Base-by-base conservation (phyloP, 2,329 filamentous ascomycete species). In the Fonsecaea multimorphosa region DNA sequence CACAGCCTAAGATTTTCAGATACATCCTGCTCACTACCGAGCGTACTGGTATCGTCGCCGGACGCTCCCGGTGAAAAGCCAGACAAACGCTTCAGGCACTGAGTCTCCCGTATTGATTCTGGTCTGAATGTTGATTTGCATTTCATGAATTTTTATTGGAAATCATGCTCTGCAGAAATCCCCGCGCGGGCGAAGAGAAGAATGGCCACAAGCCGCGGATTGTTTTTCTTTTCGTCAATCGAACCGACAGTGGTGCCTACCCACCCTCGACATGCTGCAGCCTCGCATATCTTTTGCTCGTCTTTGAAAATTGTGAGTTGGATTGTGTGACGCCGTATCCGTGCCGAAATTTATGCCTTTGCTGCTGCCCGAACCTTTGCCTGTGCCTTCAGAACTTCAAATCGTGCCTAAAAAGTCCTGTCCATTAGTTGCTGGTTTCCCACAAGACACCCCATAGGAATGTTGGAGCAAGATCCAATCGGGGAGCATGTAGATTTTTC, bases 311-410 rank as follows among this genome's bases (percentile, higher is more conserved):
- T 40, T 38, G 51, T 64, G 60, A 57, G 61, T 57, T 52, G 53
- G 52, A 53, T 38, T 64, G 61, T 64, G 61, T 66, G 63, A 67
- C 65, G 65, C 67, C 65, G 61, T 58, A 65, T 63, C 64, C 65
- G 60, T 67, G 62, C 60, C 60, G 63, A 46, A 34, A 65, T 67
- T 63, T 65, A 69, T 65, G 67, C 67, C 79, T 91, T 92, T 81
- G 91, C 89, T 76, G 89, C 84, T 77, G 91, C 89, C 86, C 91
- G 91, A 84, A 96, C 85, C 89, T 97, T 96, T 80, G 93, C 92
- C 80, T 96, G 87, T 78, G 92, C 90, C 91, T 97, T 98, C 85
- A 91, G 91, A 84, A 97, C 90, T 87, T 97, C 93, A 85, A 96
- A 98, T 81, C 93, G 91, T 82, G 86, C 86, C 87, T 89, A 61